A percentile compares a stretch with the other conserved stretches of the same genome.
phyloP scores from a whole-genome alignment of 305 asterid genomes.

The Fraxinus albicans region DNA sequence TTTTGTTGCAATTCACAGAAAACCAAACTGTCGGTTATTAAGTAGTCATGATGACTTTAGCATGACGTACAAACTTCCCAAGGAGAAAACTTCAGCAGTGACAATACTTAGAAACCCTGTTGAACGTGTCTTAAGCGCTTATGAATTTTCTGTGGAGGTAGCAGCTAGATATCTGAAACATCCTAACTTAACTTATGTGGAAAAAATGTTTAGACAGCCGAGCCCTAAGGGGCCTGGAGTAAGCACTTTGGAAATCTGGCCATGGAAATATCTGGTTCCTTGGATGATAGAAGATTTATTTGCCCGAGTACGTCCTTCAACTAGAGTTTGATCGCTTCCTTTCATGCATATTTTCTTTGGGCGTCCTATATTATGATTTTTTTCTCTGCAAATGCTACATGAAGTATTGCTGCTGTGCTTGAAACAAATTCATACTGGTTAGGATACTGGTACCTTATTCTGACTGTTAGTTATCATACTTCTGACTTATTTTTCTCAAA shows the following conservation, averaged over 20 bases:
- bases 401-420: constrained; percentile 1
- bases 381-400: constrained; percentile 15
- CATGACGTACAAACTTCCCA: constrained; percentile 77
- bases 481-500: neutral
- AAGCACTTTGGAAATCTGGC: constrained; percentile 96
- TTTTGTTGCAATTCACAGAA: constrained; percentile 48
- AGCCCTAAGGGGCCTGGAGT: constrained; percentile 54
- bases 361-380: neutral
- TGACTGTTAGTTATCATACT: neutral
- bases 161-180: constrained; percentile 91
- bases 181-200: constrained; percentile 82
- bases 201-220: constrained; percentile 47
- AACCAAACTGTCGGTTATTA: constrained; percentile 71
- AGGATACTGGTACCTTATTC: neutral
- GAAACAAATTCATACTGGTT: neutral
- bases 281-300: constrained; percentile 98
- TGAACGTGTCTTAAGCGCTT: constrained; percentile 91
- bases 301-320: constrained; percentile 68
- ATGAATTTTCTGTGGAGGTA: constrained; percentile 96
- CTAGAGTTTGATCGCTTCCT: constrained; percentile 18
- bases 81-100: constrained; percentile 76
- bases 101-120: constrained; percentile 91
- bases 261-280: constrained; percentile 98
- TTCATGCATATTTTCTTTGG: constrained; percentile 7
- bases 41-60: constrained; percentile 96